Conservation (phyloP, 1,139 yeast species). For the Chernovozyma sophiae-reginae region DNA sequence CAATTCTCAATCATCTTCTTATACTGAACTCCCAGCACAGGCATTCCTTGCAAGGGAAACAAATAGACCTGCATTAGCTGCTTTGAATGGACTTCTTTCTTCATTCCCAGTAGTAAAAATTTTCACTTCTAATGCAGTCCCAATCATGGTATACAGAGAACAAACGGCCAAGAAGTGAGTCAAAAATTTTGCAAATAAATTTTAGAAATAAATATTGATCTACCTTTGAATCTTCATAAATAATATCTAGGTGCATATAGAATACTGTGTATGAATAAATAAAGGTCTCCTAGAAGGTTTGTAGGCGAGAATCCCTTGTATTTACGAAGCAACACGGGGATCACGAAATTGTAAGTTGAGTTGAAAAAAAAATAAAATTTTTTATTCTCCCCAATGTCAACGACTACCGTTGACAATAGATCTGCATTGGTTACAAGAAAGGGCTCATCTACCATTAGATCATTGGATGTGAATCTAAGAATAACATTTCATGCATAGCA, state of each 20-base stretch:
- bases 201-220: slow-evolving; percentile 3
- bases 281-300: slow-evolving; percentile 6
- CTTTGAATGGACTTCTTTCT: slow-evolving; percentile 54
- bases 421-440: too few relatives aligned
- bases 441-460: too few relatives aligned
- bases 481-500: too few relatives aligned
- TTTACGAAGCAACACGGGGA: too few relatives aligned
- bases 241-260: slow-evolving; percentile 2
- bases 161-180: slow-evolving; percentile 10
- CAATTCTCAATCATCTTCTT: neutral
- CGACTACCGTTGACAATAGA: too few relatives aligned
- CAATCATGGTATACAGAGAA: slow-evolving; percentile 41
- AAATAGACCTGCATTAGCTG: slow-evolving; percentile 55
- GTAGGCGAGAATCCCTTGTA: too few relatives aligned
- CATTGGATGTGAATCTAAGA: too few relatives aligned
- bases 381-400: too few relatives aligned
- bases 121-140: slow-evolving; percentile 57
- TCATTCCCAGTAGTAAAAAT: slow-evolving; percentile 58
- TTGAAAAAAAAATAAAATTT: too few relatives aligned
- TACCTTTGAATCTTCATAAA: neutral
- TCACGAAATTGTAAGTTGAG: too few relatives aligned
- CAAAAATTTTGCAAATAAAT: slow-evolving; percentile 1
- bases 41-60: slow-evolving; percentile 42
- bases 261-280: slow-evolving; percentile 1
- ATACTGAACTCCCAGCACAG: slow-evolving; percentile 39